These are phyloP conservation scores for Andrographis paniculata DNA, from an alignment of 305 asterid species.

Conservation along the genomic window DNA sequence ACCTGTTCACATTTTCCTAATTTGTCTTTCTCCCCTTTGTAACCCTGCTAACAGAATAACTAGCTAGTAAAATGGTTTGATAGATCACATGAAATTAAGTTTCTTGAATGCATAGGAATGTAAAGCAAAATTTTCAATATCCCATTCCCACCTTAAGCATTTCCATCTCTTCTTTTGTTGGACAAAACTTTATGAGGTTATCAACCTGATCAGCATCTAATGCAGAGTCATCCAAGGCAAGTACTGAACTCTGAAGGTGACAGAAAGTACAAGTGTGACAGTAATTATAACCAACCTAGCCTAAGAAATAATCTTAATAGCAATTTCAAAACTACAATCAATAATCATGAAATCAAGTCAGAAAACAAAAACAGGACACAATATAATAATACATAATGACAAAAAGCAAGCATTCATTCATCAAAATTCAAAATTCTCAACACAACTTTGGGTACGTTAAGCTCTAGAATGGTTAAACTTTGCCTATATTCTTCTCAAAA, in stretches of 20 bases:
- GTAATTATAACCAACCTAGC: slow-evolving; percentile 1
- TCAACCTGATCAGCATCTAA: slow-evolving; percentile 91
- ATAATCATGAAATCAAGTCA: slow-evolving; percentile 3
- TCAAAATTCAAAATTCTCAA: slow-evolving; percentile 1
- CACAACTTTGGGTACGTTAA: not conserved
- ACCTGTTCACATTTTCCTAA: slow-evolving; percentile 97
- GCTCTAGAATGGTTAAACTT: not conserved
- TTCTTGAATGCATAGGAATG: slow-evolving; percentile 7
- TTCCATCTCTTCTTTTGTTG: slow-evolving; percentile 88
- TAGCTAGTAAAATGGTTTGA: slow-evolving; percentile 12
- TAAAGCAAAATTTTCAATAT: slow-evolving; percentile 2
- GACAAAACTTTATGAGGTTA: slow-evolving; percentile 84
- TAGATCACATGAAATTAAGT: slow-evolving; percentile 8
- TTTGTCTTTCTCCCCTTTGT: slow-evolving; percentile 76
- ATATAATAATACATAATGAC: slow-evolving; percentile 1
- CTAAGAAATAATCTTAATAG: slow-evolving; percentile 12
- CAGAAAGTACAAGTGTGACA: slow-evolving; percentile 20
- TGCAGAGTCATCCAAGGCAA: slow-evolving; percentile 78
- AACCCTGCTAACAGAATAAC: slow-evolving; percentile 63
- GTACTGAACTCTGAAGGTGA: slow-evolving; percentile 53
- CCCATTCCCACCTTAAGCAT: slow-evolving; percentile 68
- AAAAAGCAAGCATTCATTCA: slow-evolving; percentile 1
- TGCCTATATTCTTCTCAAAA: not conserved
- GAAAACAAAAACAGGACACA: not conserved
- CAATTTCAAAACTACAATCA: slow-evolving; percentile 3